These are phyloP conservation scores for Francoa sonchifolia DNA, from an alignment of 441 rosid species.

Conservation along the genomic window DNA sequence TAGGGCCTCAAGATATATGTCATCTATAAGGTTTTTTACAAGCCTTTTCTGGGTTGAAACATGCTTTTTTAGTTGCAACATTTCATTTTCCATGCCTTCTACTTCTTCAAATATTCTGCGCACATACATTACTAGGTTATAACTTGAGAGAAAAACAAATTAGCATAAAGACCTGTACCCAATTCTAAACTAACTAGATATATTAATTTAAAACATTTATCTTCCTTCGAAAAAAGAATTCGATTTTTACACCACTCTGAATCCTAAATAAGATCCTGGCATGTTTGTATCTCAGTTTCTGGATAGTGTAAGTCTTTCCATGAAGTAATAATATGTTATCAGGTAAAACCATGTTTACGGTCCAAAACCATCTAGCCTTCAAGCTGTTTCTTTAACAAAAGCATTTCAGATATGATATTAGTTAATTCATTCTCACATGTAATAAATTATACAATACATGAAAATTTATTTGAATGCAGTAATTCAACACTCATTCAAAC, in stretches of 20 bases:
- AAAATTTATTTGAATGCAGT: not conserved
- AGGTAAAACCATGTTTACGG: too few species aligned
- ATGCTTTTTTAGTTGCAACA: slow-evolving; percentile 33
- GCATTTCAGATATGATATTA: not conserved
- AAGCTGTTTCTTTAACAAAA: not conserved
- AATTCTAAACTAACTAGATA: not conserved
- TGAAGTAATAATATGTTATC: not conserved
- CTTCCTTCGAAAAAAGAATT: too few species aligned
- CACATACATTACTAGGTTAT: not conserved
- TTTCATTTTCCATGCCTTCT: slow-evolving; percentile 29
- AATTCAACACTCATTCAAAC: not conserved
- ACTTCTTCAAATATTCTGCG: slow-evolving; percentile 45
- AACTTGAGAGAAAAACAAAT: not conserved
- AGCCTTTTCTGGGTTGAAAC: slow-evolving; percentile 30
- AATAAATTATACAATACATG: not conserved
- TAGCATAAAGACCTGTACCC: not conserved
- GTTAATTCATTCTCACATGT: not conserved
- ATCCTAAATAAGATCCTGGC: too few species aligned
- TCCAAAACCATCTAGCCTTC: not conserved
- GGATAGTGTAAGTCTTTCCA: too few species aligned
- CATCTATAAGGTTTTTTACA: slow-evolving; percentile 31
- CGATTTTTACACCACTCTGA: not conserved
- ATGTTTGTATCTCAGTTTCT: too few species aligned
- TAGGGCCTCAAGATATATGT: slow-evolving; percentile 17
- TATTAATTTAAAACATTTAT: not conserved